Base-by-base conservation (phyloP, 495 filamentous ascomycete species). In the Massariosphaeria phaeospora region DNA sequence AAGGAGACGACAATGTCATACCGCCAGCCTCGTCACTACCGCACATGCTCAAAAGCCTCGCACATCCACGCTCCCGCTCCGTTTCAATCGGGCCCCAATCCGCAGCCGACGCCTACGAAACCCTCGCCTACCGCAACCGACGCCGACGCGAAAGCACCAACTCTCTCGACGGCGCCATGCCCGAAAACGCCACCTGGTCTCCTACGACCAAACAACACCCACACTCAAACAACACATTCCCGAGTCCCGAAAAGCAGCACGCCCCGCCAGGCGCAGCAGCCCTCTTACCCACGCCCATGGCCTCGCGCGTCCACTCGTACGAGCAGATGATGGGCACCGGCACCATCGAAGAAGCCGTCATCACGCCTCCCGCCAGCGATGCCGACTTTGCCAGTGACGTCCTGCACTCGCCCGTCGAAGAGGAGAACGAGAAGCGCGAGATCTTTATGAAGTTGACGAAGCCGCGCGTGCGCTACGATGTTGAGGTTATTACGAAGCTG, bases 401-500 rank as follows among this genome's bases (percentile, higher is more conserved):
- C 7, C 61, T 68, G 52, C 67, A 46, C 74, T 78, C 57, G 75
- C 79, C 70, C 57, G 52, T 77, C 13, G 66, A 78, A 69, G 63
- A 75, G 11, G 75, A 77, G 48, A 69, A 71, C 24, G 78, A 84
- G 31, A 86, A 94, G 63, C 81, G 78, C 57, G 87, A 95, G 63
- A 81, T 98, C 62, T 96, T 96, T 67, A 83, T 82, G 15, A 81
- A 77, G 66, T 78, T 97, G 46, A 83, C 90, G 49, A 90, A 83
- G 69, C 89, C 93, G 17, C 81, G 93, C 47, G 90, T 96, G 25
- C 77, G 90, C 57, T 98, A 98, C 66, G 93, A 98, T 72, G 91
- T 96, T 8, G 93, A 98, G 67, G 91, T 98, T 18, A 81, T 97
- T 35, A 97, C 93, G 15, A 97, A 96, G 72, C 73, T 98, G 46